phyloP scores from a whole-genome alignment of 78 protist species.

The Bodo saltans region DNA sequence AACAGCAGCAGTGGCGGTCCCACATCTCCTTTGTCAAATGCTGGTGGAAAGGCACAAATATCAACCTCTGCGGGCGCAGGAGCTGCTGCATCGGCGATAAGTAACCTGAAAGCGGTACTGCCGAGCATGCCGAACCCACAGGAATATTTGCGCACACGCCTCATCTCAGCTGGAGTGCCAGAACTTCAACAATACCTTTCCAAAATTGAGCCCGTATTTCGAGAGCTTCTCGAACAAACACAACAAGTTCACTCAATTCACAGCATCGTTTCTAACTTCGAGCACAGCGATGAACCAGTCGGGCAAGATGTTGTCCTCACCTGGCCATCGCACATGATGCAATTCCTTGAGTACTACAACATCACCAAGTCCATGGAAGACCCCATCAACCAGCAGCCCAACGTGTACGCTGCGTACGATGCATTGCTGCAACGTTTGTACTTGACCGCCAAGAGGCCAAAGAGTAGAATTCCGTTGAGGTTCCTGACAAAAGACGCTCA shows the following conservation, averaged over 20 bases:
- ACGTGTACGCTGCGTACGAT: constrained; percentile 3
- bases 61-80: background rate
- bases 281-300: background rate
- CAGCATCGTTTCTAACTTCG: background rate
- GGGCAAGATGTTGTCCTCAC: background rate
- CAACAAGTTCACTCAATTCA: constrained; percentile 18
- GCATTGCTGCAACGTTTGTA: background rate
- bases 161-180: constrained; percentile 8
- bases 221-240: constrained; percentile 12
- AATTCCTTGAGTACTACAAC: constrained; percentile 1
- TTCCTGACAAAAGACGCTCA: no score
- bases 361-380: background rate
- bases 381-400: background rate
- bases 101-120: background rate
- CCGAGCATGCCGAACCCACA: background rate
- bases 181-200: constrained; percentile 7
- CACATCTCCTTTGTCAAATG: no score
- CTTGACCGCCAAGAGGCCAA: constrained; percentile 2
- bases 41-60: no score
- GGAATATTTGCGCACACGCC: background rate
- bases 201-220: background rate
- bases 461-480: no score
- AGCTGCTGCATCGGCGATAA: background rate
- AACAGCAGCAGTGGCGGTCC: background rate
- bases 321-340: constrained; percentile 26